These are phyloP conservation scores for Penicillium sp. DNA, from an alignment of 2,329 filamentous ascomycete genomes.

Conservation along the genomic window DNA sequence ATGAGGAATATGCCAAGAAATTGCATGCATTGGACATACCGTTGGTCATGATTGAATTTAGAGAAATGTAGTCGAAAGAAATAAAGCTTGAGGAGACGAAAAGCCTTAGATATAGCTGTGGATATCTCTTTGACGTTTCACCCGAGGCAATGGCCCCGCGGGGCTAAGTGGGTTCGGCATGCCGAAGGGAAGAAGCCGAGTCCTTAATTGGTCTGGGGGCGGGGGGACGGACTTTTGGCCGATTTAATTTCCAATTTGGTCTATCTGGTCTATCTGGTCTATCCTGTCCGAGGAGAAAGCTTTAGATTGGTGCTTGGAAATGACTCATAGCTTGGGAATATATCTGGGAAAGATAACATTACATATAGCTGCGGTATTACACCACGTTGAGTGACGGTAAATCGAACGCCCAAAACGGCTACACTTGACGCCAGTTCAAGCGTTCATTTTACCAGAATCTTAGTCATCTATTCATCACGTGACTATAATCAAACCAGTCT, in stretches of 20 bases:
- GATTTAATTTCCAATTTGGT: background rate
- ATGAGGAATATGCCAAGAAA: background rate
- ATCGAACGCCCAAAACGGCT: too few species aligned
- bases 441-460: too few species aligned
- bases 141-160: slow-evolving; percentile 19
- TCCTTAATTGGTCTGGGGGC: slow-evolving; percentile 21
- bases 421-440: too few species aligned
- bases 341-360: background rate
- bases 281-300: background rate
- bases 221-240: background rate
- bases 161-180: slow-evolving; percentile 29
- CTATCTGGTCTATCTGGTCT: background rate
- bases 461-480: too few species aligned
- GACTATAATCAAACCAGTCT: too few species aligned
- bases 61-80: background rate
- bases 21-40: background rate
- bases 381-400: too few species aligned
- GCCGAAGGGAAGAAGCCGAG: slow-evolving; percentile 31
- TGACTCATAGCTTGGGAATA: background rate
- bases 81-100: background rate
- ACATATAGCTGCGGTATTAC: background rate
- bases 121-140: background rate
- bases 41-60: background rate
- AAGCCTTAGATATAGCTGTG: background rate
- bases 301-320: background rate